Evolutionary conservation across 768 basidiomycete species (phyloP).

Genomic region (Suillus variegatus): DNA sequence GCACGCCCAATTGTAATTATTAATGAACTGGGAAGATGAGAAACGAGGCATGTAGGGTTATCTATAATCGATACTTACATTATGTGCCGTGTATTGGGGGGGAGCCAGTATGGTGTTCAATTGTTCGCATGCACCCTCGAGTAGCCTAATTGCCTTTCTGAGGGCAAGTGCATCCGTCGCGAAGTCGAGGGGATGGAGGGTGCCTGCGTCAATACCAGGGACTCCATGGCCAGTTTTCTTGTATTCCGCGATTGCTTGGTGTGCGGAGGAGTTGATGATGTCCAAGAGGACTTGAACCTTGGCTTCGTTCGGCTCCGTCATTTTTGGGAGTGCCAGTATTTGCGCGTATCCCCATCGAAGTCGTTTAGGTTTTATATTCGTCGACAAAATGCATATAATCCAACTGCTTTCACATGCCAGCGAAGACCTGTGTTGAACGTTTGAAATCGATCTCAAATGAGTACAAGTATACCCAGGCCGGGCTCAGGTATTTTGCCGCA

Average conservation of each 20-base stretch:
- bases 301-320: slow-evolving; percentile 14
- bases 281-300: slow-evolving; percentile 32
- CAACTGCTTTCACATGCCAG: too few relatives aligned
- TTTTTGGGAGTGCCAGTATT: neutral
- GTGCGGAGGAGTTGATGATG: slow-evolving; percentile 32
- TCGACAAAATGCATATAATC: neutral
- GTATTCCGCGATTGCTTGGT: slow-evolving; percentile 27
- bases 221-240: slow-evolving; percentile 24
- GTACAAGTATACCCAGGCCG: too few relatives aligned
- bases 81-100: slow-evolving; percentile 28
- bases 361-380: neutral
- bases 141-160: slow-evolving; percentile 27
- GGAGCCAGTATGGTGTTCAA: slow-evolving; percentile 27
- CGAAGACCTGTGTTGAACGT: too few relatives aligned
- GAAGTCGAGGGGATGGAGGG: slow-evolving; percentile 25
- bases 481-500: too few relatives aligned
- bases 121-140: slow-evolving; percentile 31
- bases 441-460: too few relatives aligned
- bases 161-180: slow-evolving; percentile 19
- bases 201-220: slow-evolving; percentile 23
- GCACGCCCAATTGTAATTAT: slow-evolving; percentile 29
- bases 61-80: slow-evolving; percentile 16
- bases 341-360: neutral
- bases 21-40: slow-evolving; percentile 10
- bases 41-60: neutral